Evolutionary conservation across 2,329 filamentous ascomycete species (phyloP).

Genomic region (Cryphonectria carpinicola): DNA sequence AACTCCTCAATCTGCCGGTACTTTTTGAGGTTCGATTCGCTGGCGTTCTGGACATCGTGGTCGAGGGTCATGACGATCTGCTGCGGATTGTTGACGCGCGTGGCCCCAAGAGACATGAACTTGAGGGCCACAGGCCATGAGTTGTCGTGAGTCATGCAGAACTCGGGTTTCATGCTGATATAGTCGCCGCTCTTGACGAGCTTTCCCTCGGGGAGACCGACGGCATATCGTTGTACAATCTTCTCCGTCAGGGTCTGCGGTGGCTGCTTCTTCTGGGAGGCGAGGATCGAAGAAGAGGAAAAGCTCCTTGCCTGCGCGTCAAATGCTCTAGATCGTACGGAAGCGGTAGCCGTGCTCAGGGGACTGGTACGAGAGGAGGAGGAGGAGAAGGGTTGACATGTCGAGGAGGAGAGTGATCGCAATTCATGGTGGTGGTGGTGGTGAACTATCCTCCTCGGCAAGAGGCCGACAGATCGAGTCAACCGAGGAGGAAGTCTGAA

Average conservation of each 20-base stretch:
- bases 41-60: conserved; percentile 87
- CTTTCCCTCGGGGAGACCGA: not conserved
- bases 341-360: not conserved
- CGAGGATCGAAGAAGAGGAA: not conserved
- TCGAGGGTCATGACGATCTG: conserved; percentile 86
- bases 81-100: conserved; percentile 68
- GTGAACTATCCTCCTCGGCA: not conserved
- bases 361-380: not conserved
- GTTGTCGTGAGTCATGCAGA: conserved; percentile 82
- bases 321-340: not conserved
- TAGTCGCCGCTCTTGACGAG: conserved; percentile 79
- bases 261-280: not conserved
- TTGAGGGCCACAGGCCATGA: conserved; percentile 58
- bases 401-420: not conserved
- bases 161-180: conserved; percentile 72
- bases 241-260: not conserved
- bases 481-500: not conserved
- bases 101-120: conserved; percentile 82
- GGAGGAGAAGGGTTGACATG: not conserved
- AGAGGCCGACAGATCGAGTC: not conserved
- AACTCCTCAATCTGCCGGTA: conserved; percentile 83
- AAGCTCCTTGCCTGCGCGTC: not conserved
- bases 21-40: conserved; percentile 78
- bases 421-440: not conserved
- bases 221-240: not conserved